phyloP scores from a whole-genome alignment of 2,329 filamentous ascomycete genomes.

The Chrysosporium queenslandicum region DNA sequence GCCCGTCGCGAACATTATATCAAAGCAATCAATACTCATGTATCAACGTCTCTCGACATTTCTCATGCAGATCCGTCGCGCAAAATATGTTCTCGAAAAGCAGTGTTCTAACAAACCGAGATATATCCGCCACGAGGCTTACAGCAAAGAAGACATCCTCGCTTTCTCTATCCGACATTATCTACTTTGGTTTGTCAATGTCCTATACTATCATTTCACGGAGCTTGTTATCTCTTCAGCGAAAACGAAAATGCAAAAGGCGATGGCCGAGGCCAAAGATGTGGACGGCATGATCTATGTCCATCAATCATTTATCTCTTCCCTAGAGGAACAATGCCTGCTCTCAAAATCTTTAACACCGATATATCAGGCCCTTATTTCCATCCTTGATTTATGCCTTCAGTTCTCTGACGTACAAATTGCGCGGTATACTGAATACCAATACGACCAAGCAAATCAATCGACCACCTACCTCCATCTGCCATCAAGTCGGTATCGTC shows the following conservation, averaged over 20 bases:
- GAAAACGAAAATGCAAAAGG: slow-evolving; percentile 45
- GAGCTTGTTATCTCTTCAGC: slow-evolving; percentile 59
- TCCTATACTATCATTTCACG: slow-evolving; percentile 64
- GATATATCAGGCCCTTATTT: slow-evolving; percentile 63
- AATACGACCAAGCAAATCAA: slow-evolving; percentile 30
- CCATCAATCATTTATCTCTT: slow-evolving; percentile 55
- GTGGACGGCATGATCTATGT: slow-evolving; percentile 70
- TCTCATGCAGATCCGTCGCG: slow-evolving; percentile 65
- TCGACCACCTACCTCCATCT: slow-evolving; percentile 17
- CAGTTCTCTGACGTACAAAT: slow-evolving; percentile 54
- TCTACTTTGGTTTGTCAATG: slow-evolving; percentile 68
- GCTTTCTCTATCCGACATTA: slow-evolving; percentile 50
- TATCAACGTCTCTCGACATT: slow-evolving; percentile 69
- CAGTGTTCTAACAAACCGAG: slow-evolving; percentile 29
- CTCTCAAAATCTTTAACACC: slow-evolving; percentile 58
- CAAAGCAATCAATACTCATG: slow-evolving; percentile 49
- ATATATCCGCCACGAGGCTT: slow-evolving; percentile 27
- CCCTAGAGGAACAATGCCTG: slow-evolving; percentile 58
- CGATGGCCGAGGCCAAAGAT: slow-evolving; percentile 54
- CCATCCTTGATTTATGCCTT: slow-evolving; percentile 64
- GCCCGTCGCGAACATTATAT: slow-evolving; percentile 62
- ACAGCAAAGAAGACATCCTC: slow-evolving; percentile 25
- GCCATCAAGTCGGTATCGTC: slow-evolving; percentile 2
- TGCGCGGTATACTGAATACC: slow-evolving; percentile 30
- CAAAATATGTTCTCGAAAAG: slow-evolving; percentile 55